Evolutionary conservation across 805 yeast species (phyloP), one percentile per base, ranked within the genome.

Genomic region (Kazachstania viticola): DNA sequence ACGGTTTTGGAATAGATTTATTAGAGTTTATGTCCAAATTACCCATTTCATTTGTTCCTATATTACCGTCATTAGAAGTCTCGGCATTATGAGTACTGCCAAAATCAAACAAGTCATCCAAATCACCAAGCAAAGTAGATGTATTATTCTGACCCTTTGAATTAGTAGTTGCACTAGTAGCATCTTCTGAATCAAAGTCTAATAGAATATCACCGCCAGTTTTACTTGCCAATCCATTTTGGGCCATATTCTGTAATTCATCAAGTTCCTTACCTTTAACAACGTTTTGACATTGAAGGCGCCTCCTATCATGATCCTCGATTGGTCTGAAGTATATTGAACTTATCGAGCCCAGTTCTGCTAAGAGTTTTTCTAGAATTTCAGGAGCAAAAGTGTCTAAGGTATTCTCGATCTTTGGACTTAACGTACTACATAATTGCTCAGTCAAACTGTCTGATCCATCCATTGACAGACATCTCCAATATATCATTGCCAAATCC

Each of bases 291-390:
- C 42, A 44, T 38, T 64, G 61, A 16, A 60, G 51, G 34, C 54
- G 58, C 17, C 61, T 58, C 9, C 58, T 63, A n/a, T 60, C 56
- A 42, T 30, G 55, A 42, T 75, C 61, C 46, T 79, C 79, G 4
- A 81, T 73, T 9, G 96, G 94, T 49, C 79, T 79, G 56, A 80
- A 93, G 49, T 83, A 83, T 2, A 91, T 91, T 0, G 96, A 83
- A 24, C 95, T 77, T 39, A 91, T 67, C 7, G 91, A 79, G 3
- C 93, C 76, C 34, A 88, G 59, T 50, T 88, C 94, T n/a, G 61
- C 51, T 19, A 88, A 49, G 30, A 91, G 65, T 39, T 73, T 77
- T 26, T 75, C 72, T 35, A 87, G 65, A 4, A 84, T 64, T 15
- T 63, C 65, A 0, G 82, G 78, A 25, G 83, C 75, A 46, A 87